A percentile compares a stretch with the other conserved stretches of the same genome.
phyloP scores from a whole-genome alignment of 2,329 filamentous ascomycete species.

The Chalara sp. region DNA sequence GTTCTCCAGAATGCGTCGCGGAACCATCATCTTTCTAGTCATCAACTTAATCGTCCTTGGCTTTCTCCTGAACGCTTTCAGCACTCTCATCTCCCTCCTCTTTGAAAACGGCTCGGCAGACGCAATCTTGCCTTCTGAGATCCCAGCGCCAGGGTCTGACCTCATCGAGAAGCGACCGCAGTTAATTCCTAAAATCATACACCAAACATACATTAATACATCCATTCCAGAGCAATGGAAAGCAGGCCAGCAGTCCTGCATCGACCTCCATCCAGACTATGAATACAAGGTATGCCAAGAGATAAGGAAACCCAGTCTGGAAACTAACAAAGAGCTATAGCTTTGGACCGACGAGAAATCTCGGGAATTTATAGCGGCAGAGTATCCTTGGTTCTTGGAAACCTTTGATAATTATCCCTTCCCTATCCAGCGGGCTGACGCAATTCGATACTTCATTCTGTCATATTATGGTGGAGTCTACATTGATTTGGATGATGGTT shows the following conservation, averaged over 20 bases:
- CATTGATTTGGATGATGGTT: slow-evolving; percentile 61
- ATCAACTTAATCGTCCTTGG: slow-evolving; percentile 57
- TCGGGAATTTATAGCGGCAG: slow-evolving; percentile 61
- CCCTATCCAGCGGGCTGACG: slow-evolving; percentile 71
- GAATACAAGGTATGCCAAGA: slow-evolving; percentile 56
- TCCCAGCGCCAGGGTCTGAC: slow-evolving; percentile 58
- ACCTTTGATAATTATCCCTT: slow-evolving; percentile 70
- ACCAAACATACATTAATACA: slow-evolving; percentile 68
- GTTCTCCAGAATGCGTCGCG: slow-evolving; percentile 24
- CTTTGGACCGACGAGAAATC: slow-evolving; percentile 70
- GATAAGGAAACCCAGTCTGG: neutral
- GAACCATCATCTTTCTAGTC: slow-evolving; percentile 32
- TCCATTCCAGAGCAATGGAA: slow-evolving; percentile 61
- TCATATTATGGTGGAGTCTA: slow-evolving; percentile 74
- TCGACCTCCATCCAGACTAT: slow-evolving; percentile 63
- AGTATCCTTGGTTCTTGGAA: slow-evolving; percentile 73
- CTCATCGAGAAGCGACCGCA: slow-evolving; percentile 47
- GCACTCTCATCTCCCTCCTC: slow-evolving; percentile 64
- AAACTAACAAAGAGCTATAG: slow-evolving; percentile 30
- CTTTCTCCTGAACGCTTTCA: slow-evolving; percentile 60
- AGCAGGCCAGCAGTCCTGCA: slow-evolving; percentile 59
- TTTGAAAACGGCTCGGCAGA: slow-evolving; percentile 61
- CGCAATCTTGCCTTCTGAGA: slow-evolving; percentile 58
- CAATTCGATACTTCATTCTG: slow-evolving; percentile 74
- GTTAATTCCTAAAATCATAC: slow-evolving; percentile 69